These are phyloP conservation scores for Acorus gramineus DNA, from an alignment of 106 monocot genomes.

Conservation along the genomic window DNA sequence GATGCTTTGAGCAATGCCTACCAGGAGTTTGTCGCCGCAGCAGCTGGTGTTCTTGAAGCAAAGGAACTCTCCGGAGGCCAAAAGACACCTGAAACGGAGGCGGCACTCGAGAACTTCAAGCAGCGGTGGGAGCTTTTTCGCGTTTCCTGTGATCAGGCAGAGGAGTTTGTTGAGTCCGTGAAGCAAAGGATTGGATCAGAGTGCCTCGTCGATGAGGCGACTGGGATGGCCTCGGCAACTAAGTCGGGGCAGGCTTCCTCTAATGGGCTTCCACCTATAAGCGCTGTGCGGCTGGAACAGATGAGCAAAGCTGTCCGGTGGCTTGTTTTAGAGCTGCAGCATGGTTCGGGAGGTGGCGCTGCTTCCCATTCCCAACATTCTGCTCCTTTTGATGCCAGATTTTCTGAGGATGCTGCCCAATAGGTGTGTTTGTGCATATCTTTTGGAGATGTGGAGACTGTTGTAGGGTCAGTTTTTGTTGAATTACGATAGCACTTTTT, in stretches of 20 bases:
- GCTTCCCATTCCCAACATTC: conserved; percentile 20
- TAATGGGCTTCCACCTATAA: conserved; percentile 71
- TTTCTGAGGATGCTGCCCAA: conserved; percentile 58
- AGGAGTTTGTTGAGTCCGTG: conserved; percentile 36
- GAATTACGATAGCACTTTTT: too few relatives aligned
- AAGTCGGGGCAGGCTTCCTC: background rate
- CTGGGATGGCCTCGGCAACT: conserved; percentile 9
- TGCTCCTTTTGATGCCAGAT: conserved; percentile 58
- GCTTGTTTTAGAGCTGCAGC: conserved; percentile 94
- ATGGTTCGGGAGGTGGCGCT: conserved; percentile 34
- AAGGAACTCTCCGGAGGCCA: conserved; percentile 23
- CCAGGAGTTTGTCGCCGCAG: conserved; percentile 21
- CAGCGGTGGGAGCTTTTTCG: conserved; percentile 38
- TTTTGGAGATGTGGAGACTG: too few relatives aligned
- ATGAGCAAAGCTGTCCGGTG: conserved; percentile 98
- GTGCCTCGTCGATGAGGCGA: conserved; percentile 54
- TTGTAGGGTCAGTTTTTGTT: too few relatives aligned
- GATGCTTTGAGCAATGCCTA: conserved; percentile 16
- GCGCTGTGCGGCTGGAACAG: conserved; percentile 94
- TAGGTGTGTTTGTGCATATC: conserved; percentile 13
- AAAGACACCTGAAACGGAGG: conserved; percentile 23
- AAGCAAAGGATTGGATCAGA: conserved; percentile 42
- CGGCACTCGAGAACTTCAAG: conserved; percentile 38
- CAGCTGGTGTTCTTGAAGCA: conserved; percentile 21
- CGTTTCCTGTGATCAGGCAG: conserved; percentile 35